Conservation (phyloP, 2,329 filamentous ascomycete genomes). For the Pseudogymnoascus sp. region DNA sequence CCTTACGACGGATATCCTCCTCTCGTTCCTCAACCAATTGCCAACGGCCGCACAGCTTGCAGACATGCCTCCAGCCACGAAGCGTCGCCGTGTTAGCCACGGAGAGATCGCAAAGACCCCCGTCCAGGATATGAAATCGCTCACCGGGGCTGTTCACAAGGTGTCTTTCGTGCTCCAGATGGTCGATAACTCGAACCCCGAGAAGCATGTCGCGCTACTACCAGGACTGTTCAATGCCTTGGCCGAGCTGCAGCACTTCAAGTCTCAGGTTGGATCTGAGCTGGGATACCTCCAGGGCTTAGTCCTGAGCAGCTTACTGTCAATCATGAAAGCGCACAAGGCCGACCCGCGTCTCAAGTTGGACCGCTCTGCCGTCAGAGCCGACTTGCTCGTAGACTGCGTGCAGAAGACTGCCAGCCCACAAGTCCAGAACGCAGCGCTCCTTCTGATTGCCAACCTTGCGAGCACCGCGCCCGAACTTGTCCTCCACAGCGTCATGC, state of each 20-base stretch:
- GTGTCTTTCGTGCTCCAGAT: conserved; percentile 84
- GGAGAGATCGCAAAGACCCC: conserved; percentile 55
- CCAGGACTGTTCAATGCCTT: conserved; percentile 74
- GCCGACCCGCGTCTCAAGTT: conserved; percentile 52
- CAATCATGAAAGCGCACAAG: conserved; percentile 74
- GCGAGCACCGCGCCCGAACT: conserved; percentile 83
- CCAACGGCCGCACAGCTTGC: conserved; percentile 66
- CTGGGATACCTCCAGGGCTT: conserved; percentile 85
- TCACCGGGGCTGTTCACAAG: conserved; percentile 61
- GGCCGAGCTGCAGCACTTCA: conserved; percentile 79
- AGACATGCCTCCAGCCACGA: conserved; percentile 63
- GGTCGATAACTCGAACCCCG: conserved; percentile 70
- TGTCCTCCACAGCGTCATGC: conserved; percentile 95
- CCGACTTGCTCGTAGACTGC: conserved; percentile 87
- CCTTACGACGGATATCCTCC: conserved; percentile 65
- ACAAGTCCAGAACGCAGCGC: conserved; percentile 84
- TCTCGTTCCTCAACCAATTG: conserved; percentile 64
- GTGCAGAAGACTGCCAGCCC: conserved; percentile 86
- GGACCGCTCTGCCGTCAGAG: conserved; percentile 71
- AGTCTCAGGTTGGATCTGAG: conserved; percentile 72
- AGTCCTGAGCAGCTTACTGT: conserved; percentile 70
- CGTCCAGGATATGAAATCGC: conserved; percentile 54
- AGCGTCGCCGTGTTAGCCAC: conserved; percentile 70
- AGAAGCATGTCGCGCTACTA: conserved; percentile 67
- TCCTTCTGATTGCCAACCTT: conserved; percentile 79